These are phyloP conservation scores for Podospora fimiseda DNA, from an alignment of 495 filamentous ascomycete species.

Conservation along the genomic window DNA sequence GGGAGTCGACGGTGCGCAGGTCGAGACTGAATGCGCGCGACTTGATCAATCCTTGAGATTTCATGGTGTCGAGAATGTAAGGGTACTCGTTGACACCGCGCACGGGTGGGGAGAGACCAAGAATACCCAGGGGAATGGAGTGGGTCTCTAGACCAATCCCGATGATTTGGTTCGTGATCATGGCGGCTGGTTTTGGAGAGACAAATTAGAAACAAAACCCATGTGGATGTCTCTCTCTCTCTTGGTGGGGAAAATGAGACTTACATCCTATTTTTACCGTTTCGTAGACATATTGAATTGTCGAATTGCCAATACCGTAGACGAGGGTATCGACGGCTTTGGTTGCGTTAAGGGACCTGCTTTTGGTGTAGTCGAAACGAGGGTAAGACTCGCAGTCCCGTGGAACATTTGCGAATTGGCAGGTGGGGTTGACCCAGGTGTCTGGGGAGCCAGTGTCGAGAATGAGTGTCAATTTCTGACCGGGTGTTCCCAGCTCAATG, in stretches of 20 bases:
- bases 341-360: constrained; percentile 24
- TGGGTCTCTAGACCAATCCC: constrained; percentile 33
- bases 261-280: constrained; percentile 34
- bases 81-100: constrained; percentile 49
- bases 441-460: constrained; percentile 41
- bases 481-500: constrained; percentile 14
- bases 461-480: constrained; percentile 29
- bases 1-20: constrained; percentile 42
- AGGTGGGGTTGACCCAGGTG: constrained; percentile 39
- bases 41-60: constrained; percentile 54
- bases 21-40: constrained; percentile 69
- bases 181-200: constrained; percentile 19
- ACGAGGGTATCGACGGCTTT: constrained; percentile 20
- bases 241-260: background rate
- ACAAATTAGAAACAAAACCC: background rate
- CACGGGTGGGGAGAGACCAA: constrained; percentile 59
- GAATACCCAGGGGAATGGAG: constrained; percentile 55
- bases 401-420: constrained; percentile 20
- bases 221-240: background rate
- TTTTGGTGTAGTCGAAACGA: constrained; percentile 28
- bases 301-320: constrained; percentile 37
- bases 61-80: constrained; percentile 62
- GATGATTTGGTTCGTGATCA: constrained; percentile 33
- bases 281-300: constrained; percentile 35
- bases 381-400: constrained; percentile 24